Percentiles rank a stretch among this genome's conserved stretches.
Conservation (phyloP, 2,329 filamentous ascomycete genomes). For the Colletotrichum viniferum region DNA sequence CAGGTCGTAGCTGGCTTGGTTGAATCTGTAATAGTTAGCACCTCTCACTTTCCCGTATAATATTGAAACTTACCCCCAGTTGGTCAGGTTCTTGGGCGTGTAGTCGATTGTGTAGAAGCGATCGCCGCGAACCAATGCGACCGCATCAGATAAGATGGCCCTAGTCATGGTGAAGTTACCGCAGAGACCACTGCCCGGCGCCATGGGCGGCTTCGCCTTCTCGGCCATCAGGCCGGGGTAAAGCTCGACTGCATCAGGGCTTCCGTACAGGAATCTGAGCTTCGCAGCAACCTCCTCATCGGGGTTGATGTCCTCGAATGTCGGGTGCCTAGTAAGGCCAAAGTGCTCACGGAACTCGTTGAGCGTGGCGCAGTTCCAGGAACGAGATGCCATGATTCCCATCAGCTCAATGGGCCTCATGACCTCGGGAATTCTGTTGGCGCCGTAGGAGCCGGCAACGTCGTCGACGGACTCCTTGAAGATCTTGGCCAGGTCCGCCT, state of each 20-base stretch:
- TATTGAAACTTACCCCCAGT: conserved; percentile 60
- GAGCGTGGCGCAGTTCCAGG: conserved; percentile 62
- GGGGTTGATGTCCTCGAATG: conserved; percentile 64
- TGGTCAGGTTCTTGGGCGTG: conserved; percentile 65
- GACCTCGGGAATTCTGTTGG: conserved; percentile 59
- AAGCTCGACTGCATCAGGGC: conserved; percentile 66
- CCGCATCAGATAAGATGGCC: conserved; percentile 66
- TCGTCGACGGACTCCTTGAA: conserved; percentile 59
- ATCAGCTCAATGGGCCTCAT: conserved; percentile 63
- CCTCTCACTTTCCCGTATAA: background rate
- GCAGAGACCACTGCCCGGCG: conserved; percentile 51
- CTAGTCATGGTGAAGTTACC: conserved; percentile 50
- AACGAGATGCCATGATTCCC: conserved; percentile 62
- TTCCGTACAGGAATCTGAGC: conserved; percentile 57
- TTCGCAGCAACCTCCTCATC: conserved; percentile 57
- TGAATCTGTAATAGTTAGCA: conserved; percentile 23
- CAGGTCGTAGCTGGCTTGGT: conserved; percentile 59
- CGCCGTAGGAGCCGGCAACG: conserved; percentile 48
- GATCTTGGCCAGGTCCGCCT: conserved; percentile 61
- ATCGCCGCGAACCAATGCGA: conserved; percentile 66
- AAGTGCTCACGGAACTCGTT: conserved; percentile 70
- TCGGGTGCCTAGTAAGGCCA: conserved; percentile 56
- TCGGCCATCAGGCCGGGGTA: conserved; percentile 52
- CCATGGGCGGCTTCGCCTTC: conserved; percentile 54
- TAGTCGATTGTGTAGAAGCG: conserved; percentile 68